Conservation (phyloP, 441 rosid genomes). For the Aleurites moluccanus region DNA sequence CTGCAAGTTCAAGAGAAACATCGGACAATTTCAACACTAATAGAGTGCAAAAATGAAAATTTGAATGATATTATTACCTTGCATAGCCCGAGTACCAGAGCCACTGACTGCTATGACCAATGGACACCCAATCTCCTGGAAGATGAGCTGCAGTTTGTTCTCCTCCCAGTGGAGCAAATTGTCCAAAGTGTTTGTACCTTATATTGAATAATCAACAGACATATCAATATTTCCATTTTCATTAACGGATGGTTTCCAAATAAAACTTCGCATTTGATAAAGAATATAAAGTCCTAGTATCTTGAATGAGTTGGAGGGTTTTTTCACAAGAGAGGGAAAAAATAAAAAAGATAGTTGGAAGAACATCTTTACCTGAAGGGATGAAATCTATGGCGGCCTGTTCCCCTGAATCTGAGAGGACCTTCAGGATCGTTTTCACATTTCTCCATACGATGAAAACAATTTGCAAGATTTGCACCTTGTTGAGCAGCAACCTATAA, state of each 20-base stretch:
- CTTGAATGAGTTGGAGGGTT: not conserved
- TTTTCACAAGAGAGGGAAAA: not conserved
- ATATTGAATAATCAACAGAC: not conserved
- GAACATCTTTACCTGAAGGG: conserved; percentile 66
- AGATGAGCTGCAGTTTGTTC: conserved; percentile 70
- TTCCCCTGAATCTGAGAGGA: conserved; percentile 77
- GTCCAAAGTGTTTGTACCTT: conserved; percentile 68
- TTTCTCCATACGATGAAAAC: conserved; percentile 83
- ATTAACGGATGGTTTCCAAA: not conserved
- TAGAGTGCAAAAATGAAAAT: not conserved
- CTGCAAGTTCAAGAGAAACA: conserved; percentile 11
- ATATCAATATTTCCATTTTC: not conserved
- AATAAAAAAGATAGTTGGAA: not conserved
- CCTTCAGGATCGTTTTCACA: conserved; percentile 81
- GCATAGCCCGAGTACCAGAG: conserved; percentile 75
- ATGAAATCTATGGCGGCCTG: conserved; percentile 81
- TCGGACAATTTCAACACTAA: not conserved
- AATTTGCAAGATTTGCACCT: conserved; percentile 81
- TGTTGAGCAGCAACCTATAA: conserved; percentile 87
- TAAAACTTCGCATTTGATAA: not conserved
- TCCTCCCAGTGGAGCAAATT: conserved; percentile 74
- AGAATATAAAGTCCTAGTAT: not conserved
- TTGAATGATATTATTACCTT: conserved; percentile 33
- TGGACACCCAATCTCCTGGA: conserved; percentile 69
- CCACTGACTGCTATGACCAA: conserved; percentile 61